phyloP scores from a whole-genome alignment of 73 alveolate species.

The Durusdinium trenchii region DNA sequence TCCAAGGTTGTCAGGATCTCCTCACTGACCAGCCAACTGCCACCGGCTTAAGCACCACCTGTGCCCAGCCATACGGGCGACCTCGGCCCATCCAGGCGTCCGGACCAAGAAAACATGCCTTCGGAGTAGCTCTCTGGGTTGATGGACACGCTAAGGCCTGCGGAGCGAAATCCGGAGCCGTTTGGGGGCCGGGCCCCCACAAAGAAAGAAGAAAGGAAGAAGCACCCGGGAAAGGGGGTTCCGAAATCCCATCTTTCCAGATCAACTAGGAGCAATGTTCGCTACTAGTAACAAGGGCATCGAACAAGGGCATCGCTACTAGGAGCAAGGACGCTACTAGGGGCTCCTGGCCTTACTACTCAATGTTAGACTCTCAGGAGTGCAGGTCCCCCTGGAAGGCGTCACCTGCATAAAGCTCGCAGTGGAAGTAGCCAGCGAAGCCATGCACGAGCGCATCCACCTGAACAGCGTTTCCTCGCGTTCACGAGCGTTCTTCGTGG shows the following conservation, averaged over 20 bases:
- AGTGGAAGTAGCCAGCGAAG: slow-evolving; percentile 94
- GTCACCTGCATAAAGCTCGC: slow-evolving; percentile 82
- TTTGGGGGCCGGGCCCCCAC: not conserved
- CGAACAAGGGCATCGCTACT: no score
- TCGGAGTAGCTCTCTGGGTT: slow-evolving; percentile 83
- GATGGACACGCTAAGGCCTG: slow-evolving; percentile 84
- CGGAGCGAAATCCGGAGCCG: not conserved
- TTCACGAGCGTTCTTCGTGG: no score
- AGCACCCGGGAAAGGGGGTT: not conserved
- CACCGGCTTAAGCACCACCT: not conserved
- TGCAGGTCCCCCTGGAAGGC: not conserved
- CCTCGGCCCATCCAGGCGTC: not conserved
- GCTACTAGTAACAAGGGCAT: no score
- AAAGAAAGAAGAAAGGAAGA: not conserved
- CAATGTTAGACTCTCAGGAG: no score
- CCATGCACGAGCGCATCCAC: slow-evolving; percentile 93
- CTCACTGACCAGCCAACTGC: no score
- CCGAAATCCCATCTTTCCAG: no score
- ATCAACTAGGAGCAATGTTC: no score
- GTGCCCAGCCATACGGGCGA: no score
- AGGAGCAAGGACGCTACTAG: no score
- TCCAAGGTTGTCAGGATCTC: no score
- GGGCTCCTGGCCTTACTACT: not conserved
- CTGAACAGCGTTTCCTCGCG: no score
- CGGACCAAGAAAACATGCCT: slow-evolving; percentile 89